phyloP scores from a whole-genome alignment of 2,329 filamentous ascomycete species.

The Basipetospora chlamydospora region DNA sequence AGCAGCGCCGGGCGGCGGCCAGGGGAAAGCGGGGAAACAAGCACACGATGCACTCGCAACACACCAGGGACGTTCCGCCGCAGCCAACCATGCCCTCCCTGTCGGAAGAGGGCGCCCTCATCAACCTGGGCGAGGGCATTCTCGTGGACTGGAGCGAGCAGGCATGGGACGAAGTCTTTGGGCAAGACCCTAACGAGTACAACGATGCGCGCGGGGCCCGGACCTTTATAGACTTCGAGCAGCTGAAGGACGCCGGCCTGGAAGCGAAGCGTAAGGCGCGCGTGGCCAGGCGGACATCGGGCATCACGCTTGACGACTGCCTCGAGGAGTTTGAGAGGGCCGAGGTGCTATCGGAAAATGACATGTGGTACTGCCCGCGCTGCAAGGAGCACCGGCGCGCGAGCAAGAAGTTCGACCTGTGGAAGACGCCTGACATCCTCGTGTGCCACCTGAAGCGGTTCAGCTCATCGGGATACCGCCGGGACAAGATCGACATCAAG shows the following conservation, averaged over 20 bases:
- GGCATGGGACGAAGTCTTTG: conserved; percentile 59
- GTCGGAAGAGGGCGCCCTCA: conserved; percentile 43
- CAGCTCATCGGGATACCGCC: conserved; percentile 64
- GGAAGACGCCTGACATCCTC: conserved; percentile 91
- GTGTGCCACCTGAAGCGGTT: conserved; percentile 94
- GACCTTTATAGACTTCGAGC: conserved; percentile 39
- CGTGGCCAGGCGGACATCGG: conserved; percentile 38
- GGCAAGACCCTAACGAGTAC: conserved; percentile 9
- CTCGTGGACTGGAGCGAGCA: conserved; percentile 72
- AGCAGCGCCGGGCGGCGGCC: conserved; percentile 12
- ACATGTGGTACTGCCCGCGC: conserved; percentile 93
- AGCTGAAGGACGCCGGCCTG: conserved; percentile 48
- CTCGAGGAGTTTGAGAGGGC: conserved; percentile 89
- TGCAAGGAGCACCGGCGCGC: conserved; percentile 90
- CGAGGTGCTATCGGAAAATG: conserved; percentile 84
- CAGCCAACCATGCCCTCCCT: conserved; percentile 16
- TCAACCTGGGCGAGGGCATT: conserved; percentile 72
- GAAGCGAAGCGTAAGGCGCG: conserved; percentile 48
- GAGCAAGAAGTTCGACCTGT: conserved; percentile 92
- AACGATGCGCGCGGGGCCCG: conserved; percentile 41
- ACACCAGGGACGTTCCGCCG: conserved; percentile 3
- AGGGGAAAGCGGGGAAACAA: conserved; percentile 28
- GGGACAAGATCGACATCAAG: conserved; percentile 81
- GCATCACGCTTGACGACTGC: conserved; percentile 78
- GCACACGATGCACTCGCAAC: conserved; percentile 16